These are phyloP conservation scores for Neocatenulostroma microsporum DNA, from an alignment of 2,329 filamentous ascomycete species.

Conservation along the genomic window DNA sequence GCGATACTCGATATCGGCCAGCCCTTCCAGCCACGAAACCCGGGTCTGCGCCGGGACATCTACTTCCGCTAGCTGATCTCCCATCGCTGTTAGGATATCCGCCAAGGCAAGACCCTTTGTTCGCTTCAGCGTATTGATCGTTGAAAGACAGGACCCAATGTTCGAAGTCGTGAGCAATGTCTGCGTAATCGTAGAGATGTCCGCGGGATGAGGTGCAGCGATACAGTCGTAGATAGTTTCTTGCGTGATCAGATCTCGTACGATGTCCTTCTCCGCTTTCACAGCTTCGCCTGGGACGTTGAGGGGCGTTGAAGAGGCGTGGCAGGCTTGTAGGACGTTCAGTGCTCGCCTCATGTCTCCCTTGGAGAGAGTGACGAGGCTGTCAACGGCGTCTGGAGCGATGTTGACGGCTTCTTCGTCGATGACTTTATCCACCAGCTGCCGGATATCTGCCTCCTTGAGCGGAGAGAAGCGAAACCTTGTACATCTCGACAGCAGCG, in stretches of 20 bases:
- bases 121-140: slow-evolving; percentile 79
- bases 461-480: slow-evolving; percentile 91
- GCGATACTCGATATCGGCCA: slow-evolving; percentile 89
- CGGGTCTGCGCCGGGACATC: slow-evolving; percentile 82
- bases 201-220: slow-evolving; percentile 83
- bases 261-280: slow-evolving; percentile 50
- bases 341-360: slow-evolving; percentile 93
- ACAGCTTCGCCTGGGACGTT: slow-evolving; percentile 41
- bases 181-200: slow-evolving; percentile 74
- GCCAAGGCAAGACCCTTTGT: slow-evolving; percentile 81
- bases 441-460: slow-evolving; percentile 77
- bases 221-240: slow-evolving; percentile 95
- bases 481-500: slow-evolving; percentile 85
- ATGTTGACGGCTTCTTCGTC: slow-evolving; percentile 82
- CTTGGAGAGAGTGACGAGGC: slow-evolving; percentile 78
- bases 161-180: slow-evolving; percentile 79
- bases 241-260: slow-evolving; percentile 80
- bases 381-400: slow-evolving; percentile 68
- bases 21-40: slow-evolving; percentile 81
- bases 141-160: slow-evolving; percentile 79
- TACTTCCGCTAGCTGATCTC: slow-evolving; percentile 72
- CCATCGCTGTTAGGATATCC: slow-evolving; percentile 81
- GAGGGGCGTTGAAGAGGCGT: slow-evolving; percentile 71
- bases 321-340: slow-evolving; percentile 93
- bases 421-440: slow-evolving; percentile 81